Evolutionary conservation across 306 rosid species (phyloP).

Genomic region (Sesbania bispinosa): DNA sequence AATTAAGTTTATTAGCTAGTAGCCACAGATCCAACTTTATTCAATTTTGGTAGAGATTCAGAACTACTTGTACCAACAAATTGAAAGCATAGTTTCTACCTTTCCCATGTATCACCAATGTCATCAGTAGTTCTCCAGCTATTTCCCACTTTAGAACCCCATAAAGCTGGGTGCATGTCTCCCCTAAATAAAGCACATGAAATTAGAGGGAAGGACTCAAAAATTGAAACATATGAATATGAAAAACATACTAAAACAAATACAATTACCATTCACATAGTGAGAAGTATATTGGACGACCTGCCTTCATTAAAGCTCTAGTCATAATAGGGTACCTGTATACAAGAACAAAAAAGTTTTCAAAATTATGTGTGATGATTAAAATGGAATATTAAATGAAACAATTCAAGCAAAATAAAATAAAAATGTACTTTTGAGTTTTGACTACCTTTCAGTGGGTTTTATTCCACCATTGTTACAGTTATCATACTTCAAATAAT

Average conservation of each 20-base stretch:
- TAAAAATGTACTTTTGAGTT: too few relatives aligned
- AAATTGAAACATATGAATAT: neutral
- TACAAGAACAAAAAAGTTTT: neutral
- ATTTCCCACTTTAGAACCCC: conserved; percentile 86
- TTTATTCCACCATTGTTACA: conserved; percentile 66
- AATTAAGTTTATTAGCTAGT: neutral
- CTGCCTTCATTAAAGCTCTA: conserved; percentile 76
- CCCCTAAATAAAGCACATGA: conserved; percentile 53
- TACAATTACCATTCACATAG: conserved; percentile 84
- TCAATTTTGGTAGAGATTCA: neutral
- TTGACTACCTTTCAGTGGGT: conserved; percentile 73
- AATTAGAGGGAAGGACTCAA: neutral
- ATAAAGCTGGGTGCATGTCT: conserved; percentile 90
- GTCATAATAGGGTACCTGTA: conserved; percentile 87
- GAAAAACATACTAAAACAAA: too few relatives aligned
- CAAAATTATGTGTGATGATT: neutral
- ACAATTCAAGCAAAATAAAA: neutral
- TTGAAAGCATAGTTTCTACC: conserved; percentile 37
- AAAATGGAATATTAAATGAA: neutral
- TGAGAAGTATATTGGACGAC: conserved; percentile 85
- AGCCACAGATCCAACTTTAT: neutral
- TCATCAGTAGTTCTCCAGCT: conserved; percentile 97
- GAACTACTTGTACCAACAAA: neutral
- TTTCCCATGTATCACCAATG: conserved; percentile 79
- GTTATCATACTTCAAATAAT: conserved; percentile 96